These are phyloP conservation scores for Stereocaulon alpinum DNA, from an alignment of 495 filamentous ascomycete species.

Conservation along the genomic window DNA sequence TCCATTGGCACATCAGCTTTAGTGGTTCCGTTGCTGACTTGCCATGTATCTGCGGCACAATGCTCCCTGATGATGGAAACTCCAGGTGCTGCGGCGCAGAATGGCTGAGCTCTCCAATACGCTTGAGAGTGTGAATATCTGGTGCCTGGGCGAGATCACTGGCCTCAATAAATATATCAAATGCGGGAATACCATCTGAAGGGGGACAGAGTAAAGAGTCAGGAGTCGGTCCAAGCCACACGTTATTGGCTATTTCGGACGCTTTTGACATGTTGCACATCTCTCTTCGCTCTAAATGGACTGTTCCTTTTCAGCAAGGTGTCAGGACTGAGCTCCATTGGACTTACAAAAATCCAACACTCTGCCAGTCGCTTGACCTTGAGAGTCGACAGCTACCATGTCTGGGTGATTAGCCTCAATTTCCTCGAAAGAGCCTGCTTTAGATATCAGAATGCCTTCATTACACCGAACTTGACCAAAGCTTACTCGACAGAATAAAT, in stretches of 20 bases:
- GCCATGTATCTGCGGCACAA: slow-evolving; percentile 70
- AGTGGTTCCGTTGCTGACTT: slow-evolving; percentile 72
- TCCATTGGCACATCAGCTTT: slow-evolving; percentile 78
- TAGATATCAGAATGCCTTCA: not conserved
- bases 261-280: slow-evolving; percentile 90
- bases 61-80: slow-evolving; percentile 87
- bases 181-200: slow-evolving; percentile 27
- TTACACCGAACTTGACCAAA: not conserved
- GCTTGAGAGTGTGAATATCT: slow-evolving; percentile 41
- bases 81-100: slow-evolving; percentile 55
- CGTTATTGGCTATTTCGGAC: slow-evolving; percentile 76
- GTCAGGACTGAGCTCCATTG: not conserved
- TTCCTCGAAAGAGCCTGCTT: slow-evolving; percentile 51
- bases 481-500: slow-evolving; percentile 61
- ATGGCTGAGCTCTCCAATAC: slow-evolving; percentile 48
- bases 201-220: slow-evolving; percentile 41
- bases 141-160: slow-evolving; percentile 68
- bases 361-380: slow-evolving; percentile 60
- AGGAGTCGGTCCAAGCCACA: slow-evolving; percentile 83
- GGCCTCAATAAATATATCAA: slow-evolving; percentile 76
- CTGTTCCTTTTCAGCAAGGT: slow-evolving; percentile 21
- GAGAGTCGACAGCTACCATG: slow-evolving; percentile 64
- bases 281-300: slow-evolving; percentile 77
- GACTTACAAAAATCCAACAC: slow-evolving; percentile 78
- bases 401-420: slow-evolving; percentile 62